phyloP scores from a whole-genome alignment of 129 eudicot genomes.

The Helianthus tuberosus region DNA sequence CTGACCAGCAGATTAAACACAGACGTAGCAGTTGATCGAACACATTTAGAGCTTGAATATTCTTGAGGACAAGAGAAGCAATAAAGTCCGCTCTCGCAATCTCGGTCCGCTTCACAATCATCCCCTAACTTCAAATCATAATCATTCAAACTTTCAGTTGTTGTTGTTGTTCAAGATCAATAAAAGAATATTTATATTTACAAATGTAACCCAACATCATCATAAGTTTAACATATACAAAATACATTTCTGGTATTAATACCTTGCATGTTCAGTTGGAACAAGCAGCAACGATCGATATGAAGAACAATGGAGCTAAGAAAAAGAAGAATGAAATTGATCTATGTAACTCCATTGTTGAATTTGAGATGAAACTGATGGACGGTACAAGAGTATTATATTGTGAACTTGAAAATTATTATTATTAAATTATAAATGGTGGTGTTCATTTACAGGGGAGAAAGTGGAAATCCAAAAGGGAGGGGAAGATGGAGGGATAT shows the following conservation, averaged over 20 bases:
- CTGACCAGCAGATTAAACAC: conserved; percentile 58
- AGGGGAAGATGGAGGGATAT: conserved; percentile 16
- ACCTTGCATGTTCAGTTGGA: conserved; percentile 66
- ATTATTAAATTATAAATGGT: too few species aligned
- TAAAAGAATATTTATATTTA: too few species aligned
- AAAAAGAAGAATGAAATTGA: not conserved
- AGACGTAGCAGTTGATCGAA: conserved; percentile 58
- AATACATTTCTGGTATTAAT: too few species aligned
- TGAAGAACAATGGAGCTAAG: conserved; percentile 19
- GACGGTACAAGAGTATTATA: too few species aligned
- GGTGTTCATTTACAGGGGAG: conserved; percentile 22
- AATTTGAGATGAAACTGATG: conserved; percentile 9
- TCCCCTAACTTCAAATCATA: conserved; percentile 43
- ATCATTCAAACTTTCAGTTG: not conserved
- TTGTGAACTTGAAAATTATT: too few species aligned
- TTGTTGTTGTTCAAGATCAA: too few species aligned
- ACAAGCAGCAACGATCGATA: conserved; percentile 40
- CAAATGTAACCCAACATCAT: too few species aligned
- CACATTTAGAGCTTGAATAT: conserved; percentile 58
- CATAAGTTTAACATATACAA: too few species aligned
- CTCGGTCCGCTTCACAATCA: conserved; percentile 48
- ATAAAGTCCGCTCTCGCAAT: conserved; percentile 65
- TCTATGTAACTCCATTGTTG: conserved; percentile 15
- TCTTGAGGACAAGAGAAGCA: conserved; percentile 67
- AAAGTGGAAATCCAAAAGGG: not conserved